Conservation (phyloP, 345 rosid genomes). For the Murraya paniculata region DNA sequence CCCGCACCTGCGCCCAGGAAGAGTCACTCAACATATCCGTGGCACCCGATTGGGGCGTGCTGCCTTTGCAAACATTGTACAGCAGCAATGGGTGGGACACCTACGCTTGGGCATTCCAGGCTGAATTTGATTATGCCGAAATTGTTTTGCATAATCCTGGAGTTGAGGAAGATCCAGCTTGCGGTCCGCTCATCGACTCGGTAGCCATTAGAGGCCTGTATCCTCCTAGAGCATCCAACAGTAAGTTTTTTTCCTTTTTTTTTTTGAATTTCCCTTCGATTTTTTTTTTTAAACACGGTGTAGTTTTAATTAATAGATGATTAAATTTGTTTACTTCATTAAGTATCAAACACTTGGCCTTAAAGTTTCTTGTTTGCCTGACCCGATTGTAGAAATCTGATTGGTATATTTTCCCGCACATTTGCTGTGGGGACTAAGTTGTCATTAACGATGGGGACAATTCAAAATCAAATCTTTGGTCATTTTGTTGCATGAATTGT, state of each 20-base stretch:
- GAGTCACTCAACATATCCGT: conserved; percentile 70
- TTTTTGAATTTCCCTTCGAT: not conserved
- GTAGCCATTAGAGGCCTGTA: conserved; percentile 57
- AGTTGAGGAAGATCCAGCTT: conserved; percentile 79
- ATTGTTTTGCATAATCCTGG: conserved; percentile 78
- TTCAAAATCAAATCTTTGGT: not conserved
- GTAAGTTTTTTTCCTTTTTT: conserved; percentile 28
- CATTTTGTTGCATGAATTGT: not conserved
- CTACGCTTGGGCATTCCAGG: conserved; percentile 70
- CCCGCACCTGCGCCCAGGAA: conserved; percentile 88
- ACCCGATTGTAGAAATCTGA: not conserved
- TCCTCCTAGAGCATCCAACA: conserved; percentile 54
- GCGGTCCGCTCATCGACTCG: conserved; percentile 81
- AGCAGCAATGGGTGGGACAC: conserved; percentile 82
- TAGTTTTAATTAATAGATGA: too few species aligned
- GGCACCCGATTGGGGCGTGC: conserved; percentile 63
- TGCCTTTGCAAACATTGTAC: conserved; percentile 77
- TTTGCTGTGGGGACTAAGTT: conserved; percentile 10
- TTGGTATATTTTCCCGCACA: not conserved
- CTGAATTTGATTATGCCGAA: conserved; percentile 37
- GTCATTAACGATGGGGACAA: not conserved
- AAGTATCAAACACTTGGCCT: not conserved
- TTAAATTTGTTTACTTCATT: too few species aligned
- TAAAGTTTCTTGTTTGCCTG: not conserved
- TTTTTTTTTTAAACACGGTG: not conserved